A percentile compares a stretch with the other conserved stretches of the same genome.
These are phyloP conservation scores for Cardamine chenopodiifolia DNA, from an alignment of 345 rosid genomes.

Conservation along the genomic window DNA sequence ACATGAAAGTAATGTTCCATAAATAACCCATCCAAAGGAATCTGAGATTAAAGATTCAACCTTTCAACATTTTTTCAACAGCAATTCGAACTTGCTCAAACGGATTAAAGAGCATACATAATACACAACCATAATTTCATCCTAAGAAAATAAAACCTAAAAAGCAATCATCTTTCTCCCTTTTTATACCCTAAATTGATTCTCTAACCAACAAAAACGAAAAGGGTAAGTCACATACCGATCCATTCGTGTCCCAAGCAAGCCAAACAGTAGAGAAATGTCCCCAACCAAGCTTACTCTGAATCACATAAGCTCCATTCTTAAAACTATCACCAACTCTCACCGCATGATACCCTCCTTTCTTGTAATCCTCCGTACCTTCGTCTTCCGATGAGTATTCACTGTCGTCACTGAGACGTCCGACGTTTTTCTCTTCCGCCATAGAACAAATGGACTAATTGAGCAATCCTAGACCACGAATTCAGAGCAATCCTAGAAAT, in stretches of 20 bases:
- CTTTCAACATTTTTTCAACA: background rate
- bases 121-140: background rate
- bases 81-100: background rate
- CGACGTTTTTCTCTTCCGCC: slow-evolving; percentile 68
- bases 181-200: background rate
- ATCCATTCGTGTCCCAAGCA: slow-evolving; percentile 77
- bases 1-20: background rate
- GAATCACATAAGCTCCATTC: slow-evolving; percentile 84
- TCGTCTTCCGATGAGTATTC: slow-evolving; percentile 90
- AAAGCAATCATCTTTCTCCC: no score
- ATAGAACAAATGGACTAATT: slow-evolving; percentile 25
- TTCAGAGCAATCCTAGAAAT: background rate
- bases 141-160: background rate
- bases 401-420: slow-evolving; percentile 52
- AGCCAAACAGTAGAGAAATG: slow-evolving; percentile 99
- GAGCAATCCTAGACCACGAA: background rate
- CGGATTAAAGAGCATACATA: background rate
- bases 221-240: slow-evolving; percentile 47
- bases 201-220: no score
- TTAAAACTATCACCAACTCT: slow-evolving; percentile 78
- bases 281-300: slow-evolving; percentile 95
- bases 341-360: slow-evolving; percentile 93
- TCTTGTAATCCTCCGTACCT: slow-evolving; percentile 85
- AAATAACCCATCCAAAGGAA: background rate
- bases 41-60: background rate